Conservation (phyloP, 2,329 filamentous ascomycete species). For the Bertia moriformis region DNA sequence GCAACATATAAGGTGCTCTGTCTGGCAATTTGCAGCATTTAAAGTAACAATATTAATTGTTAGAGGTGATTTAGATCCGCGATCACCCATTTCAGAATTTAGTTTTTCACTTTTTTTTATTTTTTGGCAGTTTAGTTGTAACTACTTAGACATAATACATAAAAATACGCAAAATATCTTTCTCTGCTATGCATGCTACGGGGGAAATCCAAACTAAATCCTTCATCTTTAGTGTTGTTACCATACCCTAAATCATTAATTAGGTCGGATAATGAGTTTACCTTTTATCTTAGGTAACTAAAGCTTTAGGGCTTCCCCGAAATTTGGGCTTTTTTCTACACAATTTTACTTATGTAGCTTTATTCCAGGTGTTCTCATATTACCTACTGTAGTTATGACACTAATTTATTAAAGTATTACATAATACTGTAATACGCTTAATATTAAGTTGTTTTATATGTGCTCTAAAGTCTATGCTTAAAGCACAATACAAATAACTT, state of each 20-base stretch:
- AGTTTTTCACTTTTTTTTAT: not conserved
- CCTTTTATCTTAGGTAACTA: constrained; percentile 2
- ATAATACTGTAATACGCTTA: not conserved
- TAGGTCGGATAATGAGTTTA: constrained; percentile 1
- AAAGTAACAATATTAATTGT: too few species aligned
- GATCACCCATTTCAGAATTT: constrained; percentile 3
- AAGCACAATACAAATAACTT: not conserved
- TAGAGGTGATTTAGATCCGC: constrained; percentile 1
- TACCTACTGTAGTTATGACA: constrained; percentile 1
- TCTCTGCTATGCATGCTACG: too few species aligned
- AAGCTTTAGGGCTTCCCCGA: constrained; percentile 3
- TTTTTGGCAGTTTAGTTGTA: too few species aligned
- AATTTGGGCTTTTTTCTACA: constrained; percentile 2
- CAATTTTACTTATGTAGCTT: constrained; percentile 1
- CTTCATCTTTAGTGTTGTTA: constrained; percentile 3
- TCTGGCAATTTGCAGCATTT: too few species aligned
- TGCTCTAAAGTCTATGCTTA: not conserved
- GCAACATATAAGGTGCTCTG: too few species aligned
- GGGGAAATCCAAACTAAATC: too few species aligned
- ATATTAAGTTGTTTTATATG: not conserved
- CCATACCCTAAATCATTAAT: constrained; percentile 3
- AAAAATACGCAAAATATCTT: too few species aligned
- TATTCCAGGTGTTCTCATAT: constrained; percentile 1
- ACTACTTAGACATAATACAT: too few species aligned
- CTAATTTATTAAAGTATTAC: constrained; percentile 4